Evolutionary conservation across 2,329 filamentous ascomycete species (phyloP).

Genomic region (Botryosphaeria dothidea): DNA sequence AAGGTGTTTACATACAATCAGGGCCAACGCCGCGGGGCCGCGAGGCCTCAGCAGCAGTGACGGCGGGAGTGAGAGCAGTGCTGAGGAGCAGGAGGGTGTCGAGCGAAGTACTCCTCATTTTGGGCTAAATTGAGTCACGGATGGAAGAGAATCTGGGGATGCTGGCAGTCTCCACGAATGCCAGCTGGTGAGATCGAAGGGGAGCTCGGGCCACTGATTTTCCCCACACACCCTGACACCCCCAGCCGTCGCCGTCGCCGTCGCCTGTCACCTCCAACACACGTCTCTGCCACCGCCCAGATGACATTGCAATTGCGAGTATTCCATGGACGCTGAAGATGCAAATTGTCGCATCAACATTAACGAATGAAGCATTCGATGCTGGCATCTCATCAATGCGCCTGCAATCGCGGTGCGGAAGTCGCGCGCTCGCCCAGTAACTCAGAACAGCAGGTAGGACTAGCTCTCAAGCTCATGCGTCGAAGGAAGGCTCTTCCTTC

Average conservation of each 20-base stretch:
- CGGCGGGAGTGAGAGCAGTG: slow-evolving; percentile 27
- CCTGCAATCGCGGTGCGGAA: not conserved
- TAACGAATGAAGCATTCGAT: too few relatives aligned
- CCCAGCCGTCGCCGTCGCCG: not conserved
- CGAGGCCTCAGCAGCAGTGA: slow-evolving; percentile 63
- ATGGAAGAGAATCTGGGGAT: slow-evolving; percentile 12
- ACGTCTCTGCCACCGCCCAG: too few relatives aligned
- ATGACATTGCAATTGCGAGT: too few relatives aligned
- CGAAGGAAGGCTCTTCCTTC: not conserved
- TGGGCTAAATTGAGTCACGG: slow-evolving; percentile 1
- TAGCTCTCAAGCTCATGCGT: too few relatives aligned
- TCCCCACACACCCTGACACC: slow-evolving; percentile 1
- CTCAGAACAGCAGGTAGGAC: not conserved
- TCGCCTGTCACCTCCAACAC: not conserved
- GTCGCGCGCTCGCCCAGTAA: not conserved
- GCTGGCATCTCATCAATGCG: too few relatives aligned
- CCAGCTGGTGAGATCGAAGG: slow-evolving; percentile 14
- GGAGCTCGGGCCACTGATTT: slow-evolving; percentile 9
- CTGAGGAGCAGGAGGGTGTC: slow-evolving; percentile 19
- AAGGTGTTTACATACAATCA: slow-evolving; percentile 69
- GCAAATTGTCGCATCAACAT: too few relatives aligned
- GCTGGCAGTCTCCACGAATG: slow-evolving; percentile 2
- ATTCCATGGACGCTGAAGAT: too few relatives aligned
- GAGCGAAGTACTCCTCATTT: slow-evolving; percentile 18
- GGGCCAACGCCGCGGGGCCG: slow-evolving; percentile 84